phyloP scores from a whole-genome alignment of 2,329 filamentous ascomycete species.

The Cordyceps tenuipes region DNA sequence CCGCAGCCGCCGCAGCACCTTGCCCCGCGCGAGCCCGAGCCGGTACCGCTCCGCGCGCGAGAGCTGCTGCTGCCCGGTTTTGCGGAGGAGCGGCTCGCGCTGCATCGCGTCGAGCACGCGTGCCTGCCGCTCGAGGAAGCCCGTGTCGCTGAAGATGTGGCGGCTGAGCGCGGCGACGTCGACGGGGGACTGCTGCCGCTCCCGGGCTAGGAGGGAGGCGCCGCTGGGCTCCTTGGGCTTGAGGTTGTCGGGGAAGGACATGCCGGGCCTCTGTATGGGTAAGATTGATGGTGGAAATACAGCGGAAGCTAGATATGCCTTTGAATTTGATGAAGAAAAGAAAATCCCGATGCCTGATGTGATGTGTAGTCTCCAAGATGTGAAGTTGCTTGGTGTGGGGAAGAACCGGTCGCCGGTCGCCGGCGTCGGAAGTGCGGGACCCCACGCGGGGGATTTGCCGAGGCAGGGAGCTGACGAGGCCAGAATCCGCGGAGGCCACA shows the following conservation, averaged over 20 bases:
- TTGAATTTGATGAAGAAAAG: neutral
- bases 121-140: slow-evolving; percentile 51
- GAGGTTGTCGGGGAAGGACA: slow-evolving; percentile 17
- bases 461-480: neutral
- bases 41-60: slow-evolving; percentile 62
- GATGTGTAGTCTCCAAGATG: neutral
- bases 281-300: neutral
- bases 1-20: slow-evolving; percentile 59
- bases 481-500: neutral
- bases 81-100: slow-evolving; percentile 64
- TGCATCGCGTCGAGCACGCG: slow-evolving; percentile 56
- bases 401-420: neutral
- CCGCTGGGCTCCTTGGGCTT: slow-evolving; percentile 53
- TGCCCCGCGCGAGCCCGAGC: slow-evolving; percentile 59
- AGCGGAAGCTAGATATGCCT: neutral
- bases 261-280: neutral
- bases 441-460: neutral
- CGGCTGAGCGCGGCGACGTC: slow-evolving; percentile 58
- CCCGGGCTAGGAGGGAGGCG: slow-evolving; percentile 57
- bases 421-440: neutral
- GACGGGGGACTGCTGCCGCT: slow-evolving; percentile 59
- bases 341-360: neutral
- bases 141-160: slow-evolving; percentile 57
- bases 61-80: slow-evolving; percentile 68
- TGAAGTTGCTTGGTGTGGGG: neutral